phyloP scores from a whole-genome alignment of 139 green algal genomes.

The Tetradesmus lagerheimii region DNA sequence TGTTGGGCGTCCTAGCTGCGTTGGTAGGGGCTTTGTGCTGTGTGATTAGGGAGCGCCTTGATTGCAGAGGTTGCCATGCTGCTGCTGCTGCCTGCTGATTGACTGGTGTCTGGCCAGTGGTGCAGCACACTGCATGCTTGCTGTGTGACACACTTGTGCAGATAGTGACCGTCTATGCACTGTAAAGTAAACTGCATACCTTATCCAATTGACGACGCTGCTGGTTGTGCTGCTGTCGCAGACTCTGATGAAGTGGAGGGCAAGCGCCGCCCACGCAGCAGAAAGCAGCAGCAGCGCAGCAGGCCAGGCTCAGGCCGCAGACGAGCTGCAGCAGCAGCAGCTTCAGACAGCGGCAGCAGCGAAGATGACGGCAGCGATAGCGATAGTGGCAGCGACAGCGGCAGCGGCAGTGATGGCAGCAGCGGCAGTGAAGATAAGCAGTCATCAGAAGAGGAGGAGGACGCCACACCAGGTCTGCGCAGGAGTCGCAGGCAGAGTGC shows the following conservation, averaged over 20 bases:
- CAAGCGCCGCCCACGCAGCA: slow-evolving; percentile 15
- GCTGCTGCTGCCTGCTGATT: too few species aligned
- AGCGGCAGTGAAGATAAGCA: slow-evolving; percentile 4
- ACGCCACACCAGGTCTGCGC: background rate
- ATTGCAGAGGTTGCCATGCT: too few species aligned
- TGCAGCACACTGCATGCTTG: too few species aligned
- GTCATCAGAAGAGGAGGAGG: background rate
- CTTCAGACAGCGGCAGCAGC: slow-evolving; percentile 19
- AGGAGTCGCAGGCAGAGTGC: background rate
- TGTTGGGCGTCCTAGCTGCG: too few species aligned
- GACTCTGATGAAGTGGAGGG: background rate
- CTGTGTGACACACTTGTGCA: too few species aligned
- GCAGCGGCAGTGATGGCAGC: background rate
- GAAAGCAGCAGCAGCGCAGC: background rate
- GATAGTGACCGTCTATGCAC: too few species aligned
- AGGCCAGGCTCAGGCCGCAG: background rate
- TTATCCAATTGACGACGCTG: background rate
- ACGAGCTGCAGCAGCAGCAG: slow-evolving; percentile 1
- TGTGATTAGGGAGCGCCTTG: too few species aligned
- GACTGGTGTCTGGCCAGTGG: too few species aligned
- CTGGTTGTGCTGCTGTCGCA: background rate
- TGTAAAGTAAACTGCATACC: too few species aligned
- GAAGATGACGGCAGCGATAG: background rate
- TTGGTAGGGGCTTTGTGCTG: too few species aligned
- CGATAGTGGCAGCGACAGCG: background rate